Evolutionary conservation across 805 yeast genomes (phyloP).

Genomic region (Schwanniomyces sp.): DNA sequence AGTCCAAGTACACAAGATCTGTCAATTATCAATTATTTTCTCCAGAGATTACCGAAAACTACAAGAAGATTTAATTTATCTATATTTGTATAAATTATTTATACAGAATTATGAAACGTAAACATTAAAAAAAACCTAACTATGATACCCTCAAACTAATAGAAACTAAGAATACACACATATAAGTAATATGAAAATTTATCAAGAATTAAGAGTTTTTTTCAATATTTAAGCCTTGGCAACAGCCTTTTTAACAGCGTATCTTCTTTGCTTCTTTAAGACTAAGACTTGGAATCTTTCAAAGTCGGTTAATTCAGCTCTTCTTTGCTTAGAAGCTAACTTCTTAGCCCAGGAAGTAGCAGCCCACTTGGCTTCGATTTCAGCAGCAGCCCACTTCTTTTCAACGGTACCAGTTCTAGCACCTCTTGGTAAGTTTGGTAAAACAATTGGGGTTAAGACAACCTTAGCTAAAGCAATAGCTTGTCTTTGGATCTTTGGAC

Average conservation of each 20-base stretch:
- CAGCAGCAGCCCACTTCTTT: constrained; percentile 94
- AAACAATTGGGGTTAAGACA: constrained; percentile 89
- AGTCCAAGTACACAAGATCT: constrained; percentile 1
- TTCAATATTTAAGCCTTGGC: constrained; percentile 78
- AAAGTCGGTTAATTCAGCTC: constrained; percentile 92
- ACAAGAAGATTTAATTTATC: constrained; percentile 7
- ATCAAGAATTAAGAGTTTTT: constrained; percentile 11
- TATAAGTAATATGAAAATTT: constrained; percentile 13
- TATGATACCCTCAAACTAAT: constrained; percentile 23
- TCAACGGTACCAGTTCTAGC: constrained; percentile 80
- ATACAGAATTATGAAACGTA: constrained; percentile 21
- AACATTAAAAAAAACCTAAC: constrained; percentile 28
- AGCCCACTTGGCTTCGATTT: constrained; percentile 87
- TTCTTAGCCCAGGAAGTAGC: constrained; percentile 97
- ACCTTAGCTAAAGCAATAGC: constrained; percentile 83
- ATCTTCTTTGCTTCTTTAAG: constrained; percentile 96
- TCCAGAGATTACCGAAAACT: constrained; percentile 2
- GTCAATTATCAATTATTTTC: not conserved
- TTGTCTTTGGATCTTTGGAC: constrained; percentile 96
- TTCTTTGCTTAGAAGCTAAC: constrained; percentile 91
- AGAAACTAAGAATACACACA: constrained; percentile 29
- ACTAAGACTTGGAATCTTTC: constrained; percentile 99
- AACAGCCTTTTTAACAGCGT: constrained; percentile 91
- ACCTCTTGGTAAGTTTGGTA: constrained; percentile 89
- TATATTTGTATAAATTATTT: constrained; percentile 6